Evolutionary conservation across 164 flowering plant species (phyloP).

Genomic region (Vitis vinifera): DNA sequence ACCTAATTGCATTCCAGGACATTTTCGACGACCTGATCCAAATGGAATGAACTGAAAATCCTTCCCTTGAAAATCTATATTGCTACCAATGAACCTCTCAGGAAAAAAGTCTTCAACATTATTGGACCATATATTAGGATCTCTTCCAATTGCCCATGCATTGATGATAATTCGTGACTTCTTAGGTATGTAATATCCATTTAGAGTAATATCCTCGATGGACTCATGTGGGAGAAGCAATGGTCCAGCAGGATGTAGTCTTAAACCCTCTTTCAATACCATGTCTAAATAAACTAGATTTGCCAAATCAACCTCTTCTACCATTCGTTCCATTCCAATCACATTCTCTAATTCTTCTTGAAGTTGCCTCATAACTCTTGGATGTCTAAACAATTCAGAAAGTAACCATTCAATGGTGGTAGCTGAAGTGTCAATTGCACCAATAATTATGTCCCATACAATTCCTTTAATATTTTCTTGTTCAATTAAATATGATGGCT

Average conservation of each 20-base stretch:
- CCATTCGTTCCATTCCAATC: slow-evolving; percentile 17
- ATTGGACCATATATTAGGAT: slow-evolving; percentile 20
- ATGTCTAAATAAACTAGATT: slow-evolving; percentile 26
- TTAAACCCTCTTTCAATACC: slow-evolving; percentile 34
- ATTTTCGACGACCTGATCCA: slow-evolving; percentile 19
- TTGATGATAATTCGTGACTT: slow-evolving; percentile 24
- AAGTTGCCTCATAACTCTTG: slow-evolving; percentile 13
- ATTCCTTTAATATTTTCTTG: background rate
- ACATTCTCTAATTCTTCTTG: slow-evolving; percentile 19
- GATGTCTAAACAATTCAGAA: too few relatives aligned
- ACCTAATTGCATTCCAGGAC: slow-evolving; percentile 13
- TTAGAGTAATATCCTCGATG: slow-evolving; percentile 17
- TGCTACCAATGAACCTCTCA: slow-evolving; percentile 12
- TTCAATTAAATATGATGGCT: background rate
- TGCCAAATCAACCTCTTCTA: slow-evolving; percentile 27
- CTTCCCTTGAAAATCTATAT: slow-evolving; percentile 11
- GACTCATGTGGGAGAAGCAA: slow-evolving; percentile 32
- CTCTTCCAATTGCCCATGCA: slow-evolving; percentile 33
- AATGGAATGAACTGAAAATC: slow-evolving; percentile 19
- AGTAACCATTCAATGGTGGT: too few relatives aligned
- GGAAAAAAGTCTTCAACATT: slow-evolving; percentile 15
- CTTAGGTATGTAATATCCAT: slow-evolving; percentile 22
- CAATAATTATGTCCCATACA: background rate
- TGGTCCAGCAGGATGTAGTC: slow-evolving; percentile 36
- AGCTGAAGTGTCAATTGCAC: too few relatives aligned